Conservation (phyloP, 225 moss, liverwort and hornwort species). For the Straminergon stramineum region DNA sequence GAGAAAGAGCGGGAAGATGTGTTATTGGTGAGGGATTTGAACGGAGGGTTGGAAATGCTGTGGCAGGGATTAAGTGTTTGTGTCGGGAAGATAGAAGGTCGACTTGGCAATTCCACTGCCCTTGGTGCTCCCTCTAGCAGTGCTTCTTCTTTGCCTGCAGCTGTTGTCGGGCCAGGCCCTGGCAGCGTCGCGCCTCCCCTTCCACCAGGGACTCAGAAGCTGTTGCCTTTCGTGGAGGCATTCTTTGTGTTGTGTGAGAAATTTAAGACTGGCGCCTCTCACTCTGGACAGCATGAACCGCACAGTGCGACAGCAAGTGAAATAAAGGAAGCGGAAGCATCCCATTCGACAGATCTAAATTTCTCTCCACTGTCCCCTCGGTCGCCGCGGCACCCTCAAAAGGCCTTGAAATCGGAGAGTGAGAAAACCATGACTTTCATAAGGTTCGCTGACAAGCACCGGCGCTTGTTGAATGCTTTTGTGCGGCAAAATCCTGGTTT, state of each 20-base stretch:
- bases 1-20: conserved; percentile 86
- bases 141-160: conserved; percentile 32
- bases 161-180: conserved; percentile 47
- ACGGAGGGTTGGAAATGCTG: conserved; percentile 66
- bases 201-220: conserved; percentile 82
- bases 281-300: conserved; percentile 59
- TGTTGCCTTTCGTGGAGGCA: conserved; percentile 88
- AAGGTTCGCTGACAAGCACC: conserved; percentile 92
- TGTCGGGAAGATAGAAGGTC: conserved; percentile 74
- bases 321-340: conserved; percentile 85
- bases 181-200: conserved; percentile 75
- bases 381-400: conserved; percentile 45
- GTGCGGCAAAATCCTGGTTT: conserved; percentile 78
- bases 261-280: conserved; percentile 56
- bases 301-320: conserved; percentile 84
- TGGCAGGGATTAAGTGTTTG: conserved; percentile 85
- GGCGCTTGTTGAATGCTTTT: conserved; percentile 85
- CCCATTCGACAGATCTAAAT: conserved; percentile 43
- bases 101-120: conserved; percentile 49
- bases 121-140: conserved; percentile 42
- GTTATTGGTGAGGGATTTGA: conserved; percentile 61
- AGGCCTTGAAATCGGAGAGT: conserved; percentile 30
- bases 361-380: conserved; percentile 62
- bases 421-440: conserved; percentile 93
- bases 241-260: conserved; percentile 96